phyloP scores from a whole-genome alignment of 495 filamentous ascomycete genomes.

The Sordaria brevicollis region DNA sequence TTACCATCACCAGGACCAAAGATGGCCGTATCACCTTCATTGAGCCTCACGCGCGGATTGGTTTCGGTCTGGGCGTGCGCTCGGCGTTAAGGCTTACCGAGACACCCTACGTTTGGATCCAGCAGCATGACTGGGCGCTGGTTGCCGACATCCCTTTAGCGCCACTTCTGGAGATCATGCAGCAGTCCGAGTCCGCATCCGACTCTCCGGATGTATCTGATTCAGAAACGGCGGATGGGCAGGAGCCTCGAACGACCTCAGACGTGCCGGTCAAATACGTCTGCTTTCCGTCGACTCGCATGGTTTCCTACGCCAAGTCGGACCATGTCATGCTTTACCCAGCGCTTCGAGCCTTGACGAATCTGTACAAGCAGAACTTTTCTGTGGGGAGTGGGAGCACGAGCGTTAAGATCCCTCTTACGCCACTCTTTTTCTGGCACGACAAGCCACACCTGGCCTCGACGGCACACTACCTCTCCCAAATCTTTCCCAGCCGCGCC shows the following conservation, averaged over 20 bases:
- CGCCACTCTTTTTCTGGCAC: slow-evolving; percentile 41
- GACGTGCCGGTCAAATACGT: slow-evolving; percentile 27
- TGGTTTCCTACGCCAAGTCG: slow-evolving; percentile 30
- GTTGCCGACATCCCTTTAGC: slow-evolving; percentile 27
- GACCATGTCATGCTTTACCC: slow-evolving; percentile 30
- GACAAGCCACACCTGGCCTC: slow-evolving; percentile 38
- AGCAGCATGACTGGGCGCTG: slow-evolving; percentile 40
- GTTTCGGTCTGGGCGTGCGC: slow-evolving; percentile 36
- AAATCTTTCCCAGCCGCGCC: slow-evolving; percentile 30
- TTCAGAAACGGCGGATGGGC: not conserved
- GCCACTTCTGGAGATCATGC: slow-evolving; percentile 31
- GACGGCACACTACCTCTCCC: slow-evolving; percentile 31
- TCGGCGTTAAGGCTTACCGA: slow-evolving; percentile 27
- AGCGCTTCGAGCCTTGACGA: slow-evolving; percentile 22
- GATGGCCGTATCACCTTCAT: slow-evolving; percentile 29
- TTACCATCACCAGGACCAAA: slow-evolving; percentile 21
- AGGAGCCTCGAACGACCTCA: not conserved
- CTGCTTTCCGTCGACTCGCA: slow-evolving; percentile 32
- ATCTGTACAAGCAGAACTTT: slow-evolving; percentile 27
- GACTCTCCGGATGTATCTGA: not conserved
- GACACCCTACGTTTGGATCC: slow-evolving; percentile 39
- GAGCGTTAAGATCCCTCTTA: slow-evolving; percentile 24
- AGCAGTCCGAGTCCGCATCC: slow-evolving; percentile 7
- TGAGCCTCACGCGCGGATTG: slow-evolving; percentile 30
- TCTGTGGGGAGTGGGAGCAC: not conserved